Base-by-base conservation (phyloP, 192 early-diverging fungal genomes). In the Coemansia sp. region DNA sequence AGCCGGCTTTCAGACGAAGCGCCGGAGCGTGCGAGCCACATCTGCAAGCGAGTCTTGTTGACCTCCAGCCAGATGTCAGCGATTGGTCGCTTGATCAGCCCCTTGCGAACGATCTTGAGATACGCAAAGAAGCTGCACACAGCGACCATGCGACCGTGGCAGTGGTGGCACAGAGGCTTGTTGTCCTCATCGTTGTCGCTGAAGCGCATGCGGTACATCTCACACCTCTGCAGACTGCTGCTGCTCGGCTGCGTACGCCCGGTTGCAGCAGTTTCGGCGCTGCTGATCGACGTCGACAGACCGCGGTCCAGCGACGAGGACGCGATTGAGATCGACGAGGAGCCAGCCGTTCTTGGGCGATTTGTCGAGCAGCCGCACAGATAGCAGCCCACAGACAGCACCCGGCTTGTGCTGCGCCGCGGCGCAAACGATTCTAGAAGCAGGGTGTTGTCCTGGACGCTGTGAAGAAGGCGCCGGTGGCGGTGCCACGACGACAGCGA, bases 101-200 rank as follows among this genome's bases (percentile, higher is more conserved):
- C 72, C 61, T 73, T 67, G 58, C 77, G 77, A 16, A 74, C 77
- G 17, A 74, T 80, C 33, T 71, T 67, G 45, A 80, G 66, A 49
- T 80, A 80, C 34, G 72, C 49, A 56, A 74, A 80, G 69, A 80
- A 80, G 72, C 77, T 80, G 72, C 77, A 80, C 56, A 80, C 69
- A 0, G 77, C 48, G 17, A 80, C 72, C 77, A 80, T 80, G 40
- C 76, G 76, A 10, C 40, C 61, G 36, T 80, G 77, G 63, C 72
- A 74, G 52, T 68, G 72, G 2, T 52, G 42, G 65, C 72, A 74
- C 64, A 80, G 61, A 22, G 77, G 72, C 64, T 80, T 80, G 66
- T 67, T 80, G 55, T 80, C 72, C 17, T 64, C 56, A 58, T 74
- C 77, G 68, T 71, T 66, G 61, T 71, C 72, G 54, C 66, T 69